Percentiles rank a stretch among this genome's conserved stretches.
These are phyloP conservation scores for Amylostereum chailletii DNA, from an alignment of 1,284 basidiomycete species.

Conservation along the genomic window DNA sequence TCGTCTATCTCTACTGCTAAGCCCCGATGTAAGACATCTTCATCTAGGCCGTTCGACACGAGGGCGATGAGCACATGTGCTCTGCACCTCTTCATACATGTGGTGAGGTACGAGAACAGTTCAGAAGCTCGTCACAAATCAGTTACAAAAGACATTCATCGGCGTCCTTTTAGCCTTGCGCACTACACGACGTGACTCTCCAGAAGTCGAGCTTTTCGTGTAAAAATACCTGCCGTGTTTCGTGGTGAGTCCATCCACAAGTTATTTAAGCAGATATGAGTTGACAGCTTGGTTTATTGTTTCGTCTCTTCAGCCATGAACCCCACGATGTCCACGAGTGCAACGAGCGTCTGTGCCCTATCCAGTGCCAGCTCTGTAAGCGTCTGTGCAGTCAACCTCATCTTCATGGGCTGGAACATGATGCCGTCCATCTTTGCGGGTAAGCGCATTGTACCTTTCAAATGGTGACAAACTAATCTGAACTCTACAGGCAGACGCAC, in stretches of 20 bases:
- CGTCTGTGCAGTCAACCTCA: slow-evolving; percentile 42
- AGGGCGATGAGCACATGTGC: slow-evolving; percentile 41
- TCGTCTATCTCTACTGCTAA: background rate
- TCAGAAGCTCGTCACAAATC: no score
- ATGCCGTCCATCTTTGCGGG: slow-evolving; percentile 50
- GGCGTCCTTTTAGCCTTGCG: no score
- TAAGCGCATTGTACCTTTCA: slow-evolving; percentile 20
- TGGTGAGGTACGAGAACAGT: slow-evolving; percentile 30
- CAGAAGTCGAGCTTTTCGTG: slow-evolving; percentile 26
- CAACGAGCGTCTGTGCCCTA: slow-evolving; percentile 41
- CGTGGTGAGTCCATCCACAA: slow-evolving; percentile 28
- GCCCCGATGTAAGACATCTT: slow-evolving; percentile 13
- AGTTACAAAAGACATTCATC: no score
- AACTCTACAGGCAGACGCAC: slow-evolving; percentile 7
- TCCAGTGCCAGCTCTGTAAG: slow-evolving; percentile 44
- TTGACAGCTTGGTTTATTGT: no score
- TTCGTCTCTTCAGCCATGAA: slow-evolving; percentile 26
- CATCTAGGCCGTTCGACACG: slow-evolving; percentile 13
- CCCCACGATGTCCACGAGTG: slow-evolving; percentile 39
- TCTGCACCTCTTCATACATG: slow-evolving; percentile 44
- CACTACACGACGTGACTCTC: no score
- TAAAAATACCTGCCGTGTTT: slow-evolving; percentile 30
- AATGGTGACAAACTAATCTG: no score
- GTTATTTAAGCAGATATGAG: no score
- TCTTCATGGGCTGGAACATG: slow-evolving; percentile 37